A percentile compares a stretch with the other conserved stretches of the same genome.
These are phyloP conservation scores for Globisporangium canariense DNA, from an alignment of 352 stramenopile genomes.

Conservation along the genomic window DNA sequence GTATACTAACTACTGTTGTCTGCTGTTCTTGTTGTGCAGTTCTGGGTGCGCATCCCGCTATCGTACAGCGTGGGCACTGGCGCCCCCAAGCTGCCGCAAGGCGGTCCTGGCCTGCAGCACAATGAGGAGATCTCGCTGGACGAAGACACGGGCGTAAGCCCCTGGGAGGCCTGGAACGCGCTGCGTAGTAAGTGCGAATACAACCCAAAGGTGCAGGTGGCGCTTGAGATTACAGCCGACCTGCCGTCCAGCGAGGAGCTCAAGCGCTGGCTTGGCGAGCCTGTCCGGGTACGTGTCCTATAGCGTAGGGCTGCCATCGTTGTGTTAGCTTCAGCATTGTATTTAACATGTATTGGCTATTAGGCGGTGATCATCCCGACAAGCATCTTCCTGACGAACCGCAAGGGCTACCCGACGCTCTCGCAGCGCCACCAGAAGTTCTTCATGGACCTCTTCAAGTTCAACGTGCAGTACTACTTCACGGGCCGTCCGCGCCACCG, in stretches of 20 bases:
- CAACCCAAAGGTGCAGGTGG: slow-evolving; percentile 75
- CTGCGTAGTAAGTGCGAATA: slow-evolving; percentile 84
- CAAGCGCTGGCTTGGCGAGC: slow-evolving; percentile 84
- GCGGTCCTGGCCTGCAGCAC: slow-evolving; percentile 25
- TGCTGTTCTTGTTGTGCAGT: slow-evolving; percentile 31
- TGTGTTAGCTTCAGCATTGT: slow-evolving; percentile 7
- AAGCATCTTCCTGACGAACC: slow-evolving; percentile 94
- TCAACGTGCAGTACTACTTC: slow-evolving; percentile 87
- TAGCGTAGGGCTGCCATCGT: background rate
- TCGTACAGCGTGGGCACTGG: slow-evolving; percentile 26
- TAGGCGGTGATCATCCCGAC: slow-evolving; percentile 87
- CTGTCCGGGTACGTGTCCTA: slow-evolving; percentile 49
- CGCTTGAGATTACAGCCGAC: slow-evolving; percentile 84
- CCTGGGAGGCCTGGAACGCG: slow-evolving; percentile 75
- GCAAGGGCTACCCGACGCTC: slow-evolving; percentile 93
- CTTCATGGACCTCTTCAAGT: slow-evolving; percentile 64
- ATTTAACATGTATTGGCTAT: no score
- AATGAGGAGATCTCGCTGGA: slow-evolving; percentile 23
- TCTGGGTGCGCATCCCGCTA: slow-evolving; percentile 87
- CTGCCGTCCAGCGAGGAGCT: slow-evolving; percentile 63
- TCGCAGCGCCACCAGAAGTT: slow-evolving; percentile 91
- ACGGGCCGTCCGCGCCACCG: slow-evolving; percentile 70
- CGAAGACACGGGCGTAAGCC: slow-evolving; percentile 29
- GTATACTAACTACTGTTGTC: no score
- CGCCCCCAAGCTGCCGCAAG: slow-evolving; percentile 17